These are phyloP conservation scores for Aspergillus chevalieri DNA, from an alignment of 2,329 filamentous ascomycete genomes.

Conservation along the genomic window DNA sequence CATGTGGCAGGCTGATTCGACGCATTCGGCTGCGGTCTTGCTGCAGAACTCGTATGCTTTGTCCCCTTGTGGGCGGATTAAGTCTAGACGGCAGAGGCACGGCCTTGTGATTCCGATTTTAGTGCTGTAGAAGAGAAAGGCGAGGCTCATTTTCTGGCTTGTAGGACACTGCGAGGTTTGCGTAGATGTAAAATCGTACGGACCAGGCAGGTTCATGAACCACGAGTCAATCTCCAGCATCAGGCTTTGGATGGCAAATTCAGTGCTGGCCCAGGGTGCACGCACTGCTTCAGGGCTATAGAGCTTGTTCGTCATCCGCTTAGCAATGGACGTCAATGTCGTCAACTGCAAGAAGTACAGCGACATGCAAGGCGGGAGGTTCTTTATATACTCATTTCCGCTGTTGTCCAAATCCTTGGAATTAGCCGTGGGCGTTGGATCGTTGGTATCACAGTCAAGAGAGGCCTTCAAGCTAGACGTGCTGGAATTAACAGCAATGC, in stretches of 20 bases:
- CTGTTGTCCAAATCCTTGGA: slow-evolving; percentile 15
- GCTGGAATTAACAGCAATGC: slow-evolving; percentile 15
- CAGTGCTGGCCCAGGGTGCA: slow-evolving; percentile 33
- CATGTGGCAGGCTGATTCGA: slow-evolving; percentile 38
- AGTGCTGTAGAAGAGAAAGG: slow-evolving; percentile 39
- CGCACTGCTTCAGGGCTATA: slow-evolving; percentile 33
- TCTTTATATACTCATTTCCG: slow-evolving; percentile 30
- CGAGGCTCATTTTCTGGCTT: slow-evolving; percentile 33
- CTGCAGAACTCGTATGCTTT: slow-evolving; percentile 33
- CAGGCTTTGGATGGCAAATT: slow-evolving; percentile 33
- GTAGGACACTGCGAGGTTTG: slow-evolving; percentile 30
- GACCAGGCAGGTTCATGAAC: slow-evolving; percentile 33
- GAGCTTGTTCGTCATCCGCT: slow-evolving; percentile 32
- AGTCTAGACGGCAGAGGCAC: slow-evolving; percentile 37
- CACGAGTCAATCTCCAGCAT: slow-evolving; percentile 35
- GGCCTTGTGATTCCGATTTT: slow-evolving; percentile 39
- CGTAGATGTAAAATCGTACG: slow-evolving; percentile 36
- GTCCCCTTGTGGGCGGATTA: slow-evolving; percentile 24
- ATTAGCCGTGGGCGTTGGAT: slow-evolving; percentile 6
- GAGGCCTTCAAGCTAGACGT: slow-evolving; percentile 15
- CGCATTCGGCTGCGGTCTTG: slow-evolving; percentile 35
- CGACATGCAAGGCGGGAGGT: slow-evolving; percentile 31
- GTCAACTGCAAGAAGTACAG: slow-evolving; percentile 38
- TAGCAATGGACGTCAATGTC: slow-evolving; percentile 31
- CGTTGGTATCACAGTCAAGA: slow-evolving; percentile 15